Conservation (phyloP, 805 yeast genomes). For the Starmerella cellae region DNA sequence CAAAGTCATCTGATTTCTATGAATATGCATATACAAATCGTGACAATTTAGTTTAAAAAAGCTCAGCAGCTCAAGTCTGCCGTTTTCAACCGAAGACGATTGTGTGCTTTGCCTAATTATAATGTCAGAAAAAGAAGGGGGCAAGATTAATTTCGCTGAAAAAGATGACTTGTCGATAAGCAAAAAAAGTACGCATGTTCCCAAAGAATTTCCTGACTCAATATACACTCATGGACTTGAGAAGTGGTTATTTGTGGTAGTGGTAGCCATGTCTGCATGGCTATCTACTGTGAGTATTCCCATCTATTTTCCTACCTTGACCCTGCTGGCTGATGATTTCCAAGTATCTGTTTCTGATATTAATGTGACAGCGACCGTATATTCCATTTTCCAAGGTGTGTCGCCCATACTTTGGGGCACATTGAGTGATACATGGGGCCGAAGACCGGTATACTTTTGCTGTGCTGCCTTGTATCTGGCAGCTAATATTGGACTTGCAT, state of each 20-base stretch:
- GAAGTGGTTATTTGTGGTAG: constrained; percentile 13
- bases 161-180: too few species aligned
- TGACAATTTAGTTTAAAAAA: too few species aligned
- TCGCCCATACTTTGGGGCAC: constrained; percentile 58
- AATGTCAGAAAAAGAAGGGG: too few species aligned
- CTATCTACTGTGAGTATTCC: constrained; percentile 57
- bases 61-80: too few species aligned
- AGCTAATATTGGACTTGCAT: constrained; percentile 56
- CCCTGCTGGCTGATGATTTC: constrained; percentile 43
- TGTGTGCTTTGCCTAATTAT: too few species aligned
- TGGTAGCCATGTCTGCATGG: constrained; percentile 10
- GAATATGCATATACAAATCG: too few species aligned
- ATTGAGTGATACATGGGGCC: constrained; percentile 57
- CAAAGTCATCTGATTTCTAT: too few species aligned
- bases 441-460: constrained; percentile 50
- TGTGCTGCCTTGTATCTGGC: constrained; percentile 45
- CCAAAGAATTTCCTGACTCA: constrained; percentile 11
- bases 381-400: constrained; percentile 62
- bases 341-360: constrained; percentile 42
- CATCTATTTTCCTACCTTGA: constrained; percentile 67
- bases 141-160: too few species aligned
- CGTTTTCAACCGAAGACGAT: too few species aligned
- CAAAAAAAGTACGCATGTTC: too few species aligned
- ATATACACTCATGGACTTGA: constrained; percentile 10
- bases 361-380: constrained; percentile 64